A percentile compares a stretch with the other conserved stretches of the same genome.
These are phyloP conservation scores for Maudiozyma humilis DNA, from an alignment of 1,139 yeast genomes.

Conservation along the genomic window DNA sequence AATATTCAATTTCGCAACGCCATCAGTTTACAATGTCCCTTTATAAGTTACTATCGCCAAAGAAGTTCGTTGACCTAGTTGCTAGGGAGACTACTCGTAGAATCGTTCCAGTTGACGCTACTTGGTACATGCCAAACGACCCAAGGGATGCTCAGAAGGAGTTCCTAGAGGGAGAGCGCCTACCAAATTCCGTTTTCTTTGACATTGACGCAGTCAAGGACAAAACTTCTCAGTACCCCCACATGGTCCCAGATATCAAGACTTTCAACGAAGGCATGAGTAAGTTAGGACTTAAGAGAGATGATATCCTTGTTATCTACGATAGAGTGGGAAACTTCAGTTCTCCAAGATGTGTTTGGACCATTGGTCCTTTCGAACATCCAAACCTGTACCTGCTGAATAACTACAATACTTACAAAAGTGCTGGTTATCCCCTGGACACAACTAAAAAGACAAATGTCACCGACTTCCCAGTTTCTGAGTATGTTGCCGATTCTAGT, in stretches of 20 bases:
- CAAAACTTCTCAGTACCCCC: conserved; percentile 59
- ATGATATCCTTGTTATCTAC: conserved; percentile 68
- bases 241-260: conserved; percentile 67
- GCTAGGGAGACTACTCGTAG: conserved; percentile 26
- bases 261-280: conserved; percentile 49
- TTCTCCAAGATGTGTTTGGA: conserved; percentile 89
- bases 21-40: too few relatives aligned
- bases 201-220: conserved; percentile 70
- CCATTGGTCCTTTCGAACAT: conserved; percentile 72
- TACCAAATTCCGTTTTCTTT: conserved; percentile 64
- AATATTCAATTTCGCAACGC: too few relatives aligned
- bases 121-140: conserved; percentile 85
- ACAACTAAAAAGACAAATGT: conserved; percentile 17
- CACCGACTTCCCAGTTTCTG: conserved; percentile 35
- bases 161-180: conserved; percentile 43
- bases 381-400: conserved; percentile 57
- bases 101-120: conserved; percentile 70
- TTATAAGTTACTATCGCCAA: conserved; percentile 26
- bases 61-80: conserved; percentile 18
- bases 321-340: conserved; percentile 80
- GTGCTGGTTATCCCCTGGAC: conserved; percentile 36
- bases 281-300: conserved; percentile 34
- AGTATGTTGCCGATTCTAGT: conserved; percentile 42
- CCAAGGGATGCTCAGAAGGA: conserved; percentile 54
- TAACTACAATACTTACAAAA: conserved; percentile 50